These are phyloP conservation scores for Gamsiella multidivaricata DNA, from an alignment of 192 early-diverging fungal species.

Conservation along the genomic window DNA sequence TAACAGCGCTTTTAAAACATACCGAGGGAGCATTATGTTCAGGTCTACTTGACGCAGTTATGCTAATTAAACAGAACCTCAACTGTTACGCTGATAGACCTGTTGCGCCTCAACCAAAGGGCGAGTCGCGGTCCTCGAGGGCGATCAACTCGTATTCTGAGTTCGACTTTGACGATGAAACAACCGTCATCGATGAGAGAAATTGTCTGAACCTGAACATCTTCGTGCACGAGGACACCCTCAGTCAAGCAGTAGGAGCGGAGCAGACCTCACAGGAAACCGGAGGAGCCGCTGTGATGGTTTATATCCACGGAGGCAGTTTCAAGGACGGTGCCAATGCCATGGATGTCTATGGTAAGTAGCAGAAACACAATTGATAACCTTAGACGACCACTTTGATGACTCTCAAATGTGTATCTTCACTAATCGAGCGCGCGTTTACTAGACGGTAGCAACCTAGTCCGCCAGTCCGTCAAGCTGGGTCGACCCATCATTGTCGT, in stretches of 20 bases:
- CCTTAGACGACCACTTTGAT: no score
- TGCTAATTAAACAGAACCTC: background rate
- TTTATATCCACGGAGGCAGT: constrained; percentile 36
- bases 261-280: background rate
- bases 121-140: background rate
- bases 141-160: constrained; percentile 4
- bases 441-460: constrained; percentile 31
- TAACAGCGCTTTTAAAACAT: constrained; percentile 14
- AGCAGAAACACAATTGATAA: no score
- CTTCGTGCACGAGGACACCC: constrained; percentile 23
- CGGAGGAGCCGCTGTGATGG: constrained; percentile 16
- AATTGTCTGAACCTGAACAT: constrained; percentile 49
- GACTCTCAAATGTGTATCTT: background rate
- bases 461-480: constrained; percentile 17
- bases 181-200: constrained; percentile 6
- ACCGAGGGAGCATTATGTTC: no score
- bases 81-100: background rate
- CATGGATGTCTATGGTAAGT: constrained; percentile 34
- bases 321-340: constrained; percentile 27
- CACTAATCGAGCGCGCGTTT: background rate
- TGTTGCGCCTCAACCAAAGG: constrained; percentile 6
- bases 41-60: background rate
- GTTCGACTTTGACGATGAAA: constrained; percentile 13
- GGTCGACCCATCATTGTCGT: constrained; percentile 60
- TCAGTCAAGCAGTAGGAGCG: background rate